Conservation (phyloP, 2,329 filamentous ascomycete species). For the Phialophora chinensis region DNA sequence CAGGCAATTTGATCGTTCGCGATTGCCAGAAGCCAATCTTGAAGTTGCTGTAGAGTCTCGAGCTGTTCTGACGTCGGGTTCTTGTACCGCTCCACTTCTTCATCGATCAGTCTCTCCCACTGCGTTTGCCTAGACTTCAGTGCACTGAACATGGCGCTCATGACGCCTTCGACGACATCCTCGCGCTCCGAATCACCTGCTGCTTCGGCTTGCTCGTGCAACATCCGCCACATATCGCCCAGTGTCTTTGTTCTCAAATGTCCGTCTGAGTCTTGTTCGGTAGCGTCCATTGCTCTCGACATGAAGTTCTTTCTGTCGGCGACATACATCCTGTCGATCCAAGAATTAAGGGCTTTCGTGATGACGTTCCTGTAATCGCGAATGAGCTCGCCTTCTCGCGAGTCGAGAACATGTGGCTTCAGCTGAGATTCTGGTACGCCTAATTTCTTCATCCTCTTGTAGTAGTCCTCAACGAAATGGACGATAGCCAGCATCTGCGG, state of each 20-base stretch:
- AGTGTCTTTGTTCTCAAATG: constrained; percentile 91
- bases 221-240: constrained; percentile 96
- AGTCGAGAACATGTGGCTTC: constrained; percentile 84
- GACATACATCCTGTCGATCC: constrained; percentile 90
- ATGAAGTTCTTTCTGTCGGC: constrained; percentile 83
- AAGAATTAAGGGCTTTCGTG: constrained; percentile 93
- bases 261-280: constrained; percentile 86
- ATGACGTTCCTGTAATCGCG: constrained; percentile 94
- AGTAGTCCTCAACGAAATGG: constrained; percentile 95
- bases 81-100: constrained; percentile 79
- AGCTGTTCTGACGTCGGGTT: constrained; percentile 51
- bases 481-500: constrained; percentile 90
- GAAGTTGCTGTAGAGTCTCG: constrained; percentile 74
- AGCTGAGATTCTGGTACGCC: constrained; percentile 80
- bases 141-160: constrained; percentile 92
- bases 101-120: constrained; percentile 87
- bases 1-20: constrained; percentile 99
- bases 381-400: constrained; percentile 86
- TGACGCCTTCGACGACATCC: constrained; percentile 91
- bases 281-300: constrained; percentile 76
- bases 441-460: constrained; percentile 91
- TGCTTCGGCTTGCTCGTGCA: constrained; percentile 87
- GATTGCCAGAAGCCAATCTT: constrained; percentile 94
- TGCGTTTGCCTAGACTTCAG: constrained; percentile 80
- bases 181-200: constrained; percentile 82